These are phyloP conservation scores for Aurantiochytrium sp. DNA, from an alignment of 108 stramenopile genomes.

Conservation along the genomic window DNA sequence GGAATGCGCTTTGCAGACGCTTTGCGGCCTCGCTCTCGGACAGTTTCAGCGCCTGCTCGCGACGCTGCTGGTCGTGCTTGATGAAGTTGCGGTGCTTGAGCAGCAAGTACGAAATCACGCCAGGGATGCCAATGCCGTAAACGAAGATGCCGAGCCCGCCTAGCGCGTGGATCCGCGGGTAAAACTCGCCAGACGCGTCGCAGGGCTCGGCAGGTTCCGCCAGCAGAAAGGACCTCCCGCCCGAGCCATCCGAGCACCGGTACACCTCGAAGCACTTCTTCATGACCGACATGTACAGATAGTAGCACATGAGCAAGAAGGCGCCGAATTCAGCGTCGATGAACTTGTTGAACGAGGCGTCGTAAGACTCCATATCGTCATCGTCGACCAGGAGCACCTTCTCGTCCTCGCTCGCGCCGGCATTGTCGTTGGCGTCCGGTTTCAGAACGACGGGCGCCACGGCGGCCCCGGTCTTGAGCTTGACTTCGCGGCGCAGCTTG, in stretches of 20 bases:
- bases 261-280: conserved; percentile 37
- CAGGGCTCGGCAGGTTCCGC: conserved; percentile 22
- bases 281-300: conserved; percentile 39
- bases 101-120: neutral
- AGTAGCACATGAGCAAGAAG: conserved; percentile 36
- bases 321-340: conserved; percentile 30
- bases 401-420: neutral
- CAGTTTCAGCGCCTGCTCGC: neutral
- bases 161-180: neutral
- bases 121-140: conserved; percentile 25
- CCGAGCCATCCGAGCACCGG: conserved; percentile 12
- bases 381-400: conserved; percentile 18
- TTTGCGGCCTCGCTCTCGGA: neutral
- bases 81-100: conserved; percentile 8
- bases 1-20: neutral
- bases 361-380: conserved; percentile 27
- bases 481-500: conserved; percentile 5
- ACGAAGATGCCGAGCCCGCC: neutral
- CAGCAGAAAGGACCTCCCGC: neutral
- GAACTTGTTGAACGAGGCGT: neutral
- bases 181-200: neutral
- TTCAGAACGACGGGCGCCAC: neutral
- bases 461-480: neutral
- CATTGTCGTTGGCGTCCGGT: neutral
- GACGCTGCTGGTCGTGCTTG: conserved; percentile 31